phyloP scores from a whole-genome alignment of 495 filamentous ascomycete genomes.

The Chaetomium tenue region DNA sequence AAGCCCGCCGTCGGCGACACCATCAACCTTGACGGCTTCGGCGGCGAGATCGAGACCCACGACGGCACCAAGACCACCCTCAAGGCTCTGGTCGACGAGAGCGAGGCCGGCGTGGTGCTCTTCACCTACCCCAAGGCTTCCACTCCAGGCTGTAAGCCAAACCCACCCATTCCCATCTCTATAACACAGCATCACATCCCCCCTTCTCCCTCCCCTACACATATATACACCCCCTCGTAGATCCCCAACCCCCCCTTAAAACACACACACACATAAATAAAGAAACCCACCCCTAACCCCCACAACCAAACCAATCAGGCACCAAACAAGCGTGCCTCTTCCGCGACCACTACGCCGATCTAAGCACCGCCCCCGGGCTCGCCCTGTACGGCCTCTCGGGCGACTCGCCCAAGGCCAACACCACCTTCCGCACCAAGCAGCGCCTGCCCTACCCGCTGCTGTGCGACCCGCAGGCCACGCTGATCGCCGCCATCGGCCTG shows the following conservation, averaged over 20 bases:
- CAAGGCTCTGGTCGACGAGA: constrained; percentile 72
- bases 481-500: constrained; percentile 73
- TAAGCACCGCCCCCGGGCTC: constrained; percentile 80
- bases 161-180: too few species aligned
- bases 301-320: constrained; percentile 48
- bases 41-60: constrained; percentile 80
- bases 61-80: constrained; percentile 76
- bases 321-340: constrained; percentile 92
- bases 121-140: constrained; percentile 97
- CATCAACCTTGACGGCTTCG: constrained; percentile 68
- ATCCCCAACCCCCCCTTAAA: constrained; percentile 17
- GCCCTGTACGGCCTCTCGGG: constrained; percentile 84
- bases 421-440: constrained; percentile 84
- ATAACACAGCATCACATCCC: not conserved
- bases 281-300: constrained; percentile 4
- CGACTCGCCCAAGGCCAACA: constrained; percentile 86
- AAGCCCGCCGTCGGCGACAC: constrained; percentile 49
- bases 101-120: constrained; percentile 80
- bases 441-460: constrained; percentile 84
- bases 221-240: not conserved
- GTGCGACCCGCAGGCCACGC: constrained; percentile 69
- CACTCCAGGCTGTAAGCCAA: constrained; percentile 83
- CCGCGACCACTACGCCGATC: constrained; percentile 71
- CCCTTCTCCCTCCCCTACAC: not conserved
- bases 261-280: too few species aligned